Evolutionary conservation across 169 alveolate genomes (phyloP).

Genomic region (Babesia caballi): DNA sequence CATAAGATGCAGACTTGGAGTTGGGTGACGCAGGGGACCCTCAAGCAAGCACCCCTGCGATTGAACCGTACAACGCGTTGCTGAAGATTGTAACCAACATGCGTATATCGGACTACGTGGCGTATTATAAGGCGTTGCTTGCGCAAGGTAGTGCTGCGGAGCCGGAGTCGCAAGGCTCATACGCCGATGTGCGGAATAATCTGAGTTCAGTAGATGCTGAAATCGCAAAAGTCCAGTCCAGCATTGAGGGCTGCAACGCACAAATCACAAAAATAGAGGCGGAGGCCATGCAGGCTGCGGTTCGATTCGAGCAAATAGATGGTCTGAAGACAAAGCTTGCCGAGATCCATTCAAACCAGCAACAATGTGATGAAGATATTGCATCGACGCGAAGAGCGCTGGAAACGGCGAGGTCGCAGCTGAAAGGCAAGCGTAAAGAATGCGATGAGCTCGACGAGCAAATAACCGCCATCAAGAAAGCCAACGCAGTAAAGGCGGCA

Average conservation of each 20-base stretch:
- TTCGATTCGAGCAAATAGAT: not conserved
- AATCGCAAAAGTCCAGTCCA: not conserved
- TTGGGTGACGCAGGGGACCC: not conserved
- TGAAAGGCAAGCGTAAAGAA: not conserved
- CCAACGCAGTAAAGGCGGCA: constrained; percentile 5
- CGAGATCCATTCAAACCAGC: not conserved
- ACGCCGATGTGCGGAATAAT: not conserved
- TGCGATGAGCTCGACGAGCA: not conserved
- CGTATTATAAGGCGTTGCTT: constrained; percentile 27
- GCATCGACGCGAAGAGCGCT: not conserved
- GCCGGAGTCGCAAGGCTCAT: not conserved
- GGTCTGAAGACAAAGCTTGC: not conserved
- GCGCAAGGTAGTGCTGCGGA: not conserved
- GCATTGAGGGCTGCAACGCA: not conserved
- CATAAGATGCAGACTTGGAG: not conserved
- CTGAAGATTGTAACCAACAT: constrained; percentile 33
- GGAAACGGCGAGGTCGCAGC: not conserved
- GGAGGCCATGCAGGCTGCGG: not conserved
- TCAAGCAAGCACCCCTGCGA: not conserved
- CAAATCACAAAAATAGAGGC: not conserved
- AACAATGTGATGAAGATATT: constrained; percentile 1
- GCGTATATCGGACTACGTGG: constrained; percentile 45
- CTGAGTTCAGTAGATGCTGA: not conserved
- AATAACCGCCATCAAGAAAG: not conserved
- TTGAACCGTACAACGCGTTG: constrained; percentile 39